Percentiles rank a stretch among this genome's conserved stretches.
phyloP scores from a whole-genome alignment of 2,329 filamentous ascomycete species.

The Zymoseptoria brevis region DNA sequence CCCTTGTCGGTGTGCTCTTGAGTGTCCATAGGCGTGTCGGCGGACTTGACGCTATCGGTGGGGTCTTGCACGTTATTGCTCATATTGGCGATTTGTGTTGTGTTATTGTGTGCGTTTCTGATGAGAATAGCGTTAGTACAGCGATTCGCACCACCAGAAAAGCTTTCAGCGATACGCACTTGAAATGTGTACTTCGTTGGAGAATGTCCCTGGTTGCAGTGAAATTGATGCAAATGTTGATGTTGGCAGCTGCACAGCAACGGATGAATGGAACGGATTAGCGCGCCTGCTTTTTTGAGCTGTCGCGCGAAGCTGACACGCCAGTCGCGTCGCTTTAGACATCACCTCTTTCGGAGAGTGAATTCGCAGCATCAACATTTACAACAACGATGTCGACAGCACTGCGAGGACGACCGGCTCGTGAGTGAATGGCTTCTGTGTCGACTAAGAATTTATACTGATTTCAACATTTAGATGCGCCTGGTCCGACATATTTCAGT shows the following conservation, averaged over 20 bases:
- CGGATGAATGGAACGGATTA: neutral
- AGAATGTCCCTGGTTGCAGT: neutral
- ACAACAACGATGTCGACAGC: slow-evolving; percentile 32
- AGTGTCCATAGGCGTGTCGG: slow-evolving; percentile 33
- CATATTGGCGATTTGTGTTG: slow-evolving; percentile 14
- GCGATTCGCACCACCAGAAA: neutral
- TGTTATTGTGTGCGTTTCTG: neutral
- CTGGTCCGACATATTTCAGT: slow-evolving; percentile 75
- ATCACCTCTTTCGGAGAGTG: neutral
- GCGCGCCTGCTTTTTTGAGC: neutral
- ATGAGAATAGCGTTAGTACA: neutral
- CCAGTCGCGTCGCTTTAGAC: neutral
- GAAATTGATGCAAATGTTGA: neutral
- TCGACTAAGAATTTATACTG: no score
- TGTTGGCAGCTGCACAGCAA: neutral
- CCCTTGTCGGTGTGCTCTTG: slow-evolving; percentile 57
- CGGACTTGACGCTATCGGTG: slow-evolving; percentile 14
- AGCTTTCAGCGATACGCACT: neutral
- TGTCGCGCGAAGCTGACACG: neutral
- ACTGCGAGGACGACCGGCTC: slow-evolving; percentile 55
- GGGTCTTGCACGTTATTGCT: slow-evolving; percentile 22
- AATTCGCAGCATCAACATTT: neutral
- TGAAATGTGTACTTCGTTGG: neutral
- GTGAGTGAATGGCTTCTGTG: slow-evolving; percentile 31
- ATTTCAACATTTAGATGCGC: slow-evolving; percentile 52